Evolutionary conservation across 495 filamentous ascomycete genomes (phyloP), one percentile per base, ranked within the genome.

Genomic region (Schizothecium vesticola): DNA sequence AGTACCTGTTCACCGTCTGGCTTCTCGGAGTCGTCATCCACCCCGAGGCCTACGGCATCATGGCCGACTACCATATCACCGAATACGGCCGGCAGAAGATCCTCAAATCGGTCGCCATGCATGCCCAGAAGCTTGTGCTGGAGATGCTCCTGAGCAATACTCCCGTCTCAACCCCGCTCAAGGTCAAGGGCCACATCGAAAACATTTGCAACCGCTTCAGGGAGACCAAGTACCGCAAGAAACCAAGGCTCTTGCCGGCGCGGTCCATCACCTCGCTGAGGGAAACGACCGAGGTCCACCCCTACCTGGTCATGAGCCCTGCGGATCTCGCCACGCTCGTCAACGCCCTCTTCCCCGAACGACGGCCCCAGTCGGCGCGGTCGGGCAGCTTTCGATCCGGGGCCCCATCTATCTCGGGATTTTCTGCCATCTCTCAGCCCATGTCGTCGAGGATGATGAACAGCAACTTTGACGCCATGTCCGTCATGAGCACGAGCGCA

Each of bases 1-100:
- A 93, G 74, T 99, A 94, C 90, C 90, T 96, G 71, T 97, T 97
- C 75, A 90, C 91, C 31, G 90, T 89, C 57, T 97, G 92, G 79
- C 82, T 99, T 33, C 86, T 90, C 56, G 90, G 91, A 70, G 91
- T 92, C 59, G 85, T 99, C 70, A 91, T 92, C 60, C 91, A 94
- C 73, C 95, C 95, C 3, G 95, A 99, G 87, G 89, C 87, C 28
- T 90, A 93, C 67, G 93, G 92, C 61, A 90, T 97, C 78, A 88
- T 97, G 84, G 85, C 90, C 68, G 92, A 95, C 69, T 91, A 96
- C 74, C 91, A 97, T 78, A 92, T 99, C 71, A 91, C 89, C 28
- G 92, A 96, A 73, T 91, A 93, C 78, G 93, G 92, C 24, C 87
- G 95, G 62, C 89, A 96, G 72, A 92, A 90, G 76, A 91, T 99